Conservation (phyloP, 371 early-diverging fungal genomes). For the Zychaea mexicana region DNA sequence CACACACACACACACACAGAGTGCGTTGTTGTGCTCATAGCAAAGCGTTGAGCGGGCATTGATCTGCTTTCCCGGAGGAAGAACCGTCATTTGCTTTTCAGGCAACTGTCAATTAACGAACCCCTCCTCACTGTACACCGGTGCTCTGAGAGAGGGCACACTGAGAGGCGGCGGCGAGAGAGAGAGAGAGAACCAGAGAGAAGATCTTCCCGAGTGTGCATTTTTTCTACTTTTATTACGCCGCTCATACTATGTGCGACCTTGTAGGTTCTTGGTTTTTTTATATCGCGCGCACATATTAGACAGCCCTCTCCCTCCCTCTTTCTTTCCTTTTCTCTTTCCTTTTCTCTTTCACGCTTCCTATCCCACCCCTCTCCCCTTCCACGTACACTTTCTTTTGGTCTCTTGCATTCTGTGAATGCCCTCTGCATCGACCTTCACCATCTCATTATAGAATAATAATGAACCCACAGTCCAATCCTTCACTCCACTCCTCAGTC, state of each 20-base stretch:
- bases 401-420: conserved; percentile 17
- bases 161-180: not conserved
- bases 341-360: not conserved
- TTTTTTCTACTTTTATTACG: conserved; percentile 21
- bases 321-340: not conserved
- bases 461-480: conserved; percentile 12
- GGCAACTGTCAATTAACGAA: conserved; percentile 20
- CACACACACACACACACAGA: too few relatives aligned
- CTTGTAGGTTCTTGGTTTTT: conserved; percentile 5
- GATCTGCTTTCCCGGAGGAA: conserved; percentile 9
- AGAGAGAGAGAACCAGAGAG: not conserved
- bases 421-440: conserved; percentile 4
- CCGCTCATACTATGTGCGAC: conserved; percentile 19
- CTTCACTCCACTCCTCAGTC: conserved; percentile 8
- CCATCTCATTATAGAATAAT: not conserved
- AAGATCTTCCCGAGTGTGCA: conserved; percentile 1
- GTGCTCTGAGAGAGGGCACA: not conserved
- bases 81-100: conserved; percentile 6
- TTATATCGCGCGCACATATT: conserved; percentile 2
- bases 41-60: not conserved
- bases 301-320: not conserved
- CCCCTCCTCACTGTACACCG: not conserved
- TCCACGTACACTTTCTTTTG: conserved; percentile 3
- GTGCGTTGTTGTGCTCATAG: too few relatives aligned
- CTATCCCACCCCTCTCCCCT: not conserved